Percentiles rank a stretch among this genome's conserved stretches.
Conservation (phyloP, 371 early-diverging fungal genomes). For the Parasitella parasitica region DNA sequence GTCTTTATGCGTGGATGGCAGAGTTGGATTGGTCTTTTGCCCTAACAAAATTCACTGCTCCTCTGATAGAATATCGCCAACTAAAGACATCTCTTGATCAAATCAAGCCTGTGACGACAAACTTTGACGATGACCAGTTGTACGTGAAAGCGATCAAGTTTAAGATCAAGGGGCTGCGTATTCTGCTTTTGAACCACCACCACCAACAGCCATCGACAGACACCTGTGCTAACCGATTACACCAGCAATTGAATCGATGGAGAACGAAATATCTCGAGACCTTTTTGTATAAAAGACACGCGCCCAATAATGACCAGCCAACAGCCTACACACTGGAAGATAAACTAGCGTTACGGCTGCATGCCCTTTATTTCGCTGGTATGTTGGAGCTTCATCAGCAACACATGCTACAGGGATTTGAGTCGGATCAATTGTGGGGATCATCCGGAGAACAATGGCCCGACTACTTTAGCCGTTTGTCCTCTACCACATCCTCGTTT, state of each 20-base stretch:
- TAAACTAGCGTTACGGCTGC: slow-evolving; percentile 12
- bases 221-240: background rate
- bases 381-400: slow-evolving; percentile 26
- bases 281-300: slow-evolving; percentile 3
- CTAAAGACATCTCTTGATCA: background rate
- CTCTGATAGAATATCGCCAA: slow-evolving; percentile 5
- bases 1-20: slow-evolving; percentile 20
- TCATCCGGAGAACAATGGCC: slow-evolving; percentile 12
- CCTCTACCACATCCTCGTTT: background rate
- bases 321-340: background rate
- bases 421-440: background rate
- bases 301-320: background rate
- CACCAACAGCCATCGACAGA: background rate
- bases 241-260: slow-evolving; percentile 2
- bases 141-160: slow-evolving; percentile 2
- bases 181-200: background rate
- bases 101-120: background rate
- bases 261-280: background rate
- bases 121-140: background rate
- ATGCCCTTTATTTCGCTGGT: slow-evolving; percentile 25
- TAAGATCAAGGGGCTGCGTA: background rate
- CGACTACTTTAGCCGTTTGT: slow-evolving; percentile 21
- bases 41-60: slow-evolving; percentile 6
- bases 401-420: slow-evolving; percentile 22
- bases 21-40: slow-evolving; percentile 19